Conservation (phyloP, 306 rosid species). For the Arachis stenosperma region DNA sequence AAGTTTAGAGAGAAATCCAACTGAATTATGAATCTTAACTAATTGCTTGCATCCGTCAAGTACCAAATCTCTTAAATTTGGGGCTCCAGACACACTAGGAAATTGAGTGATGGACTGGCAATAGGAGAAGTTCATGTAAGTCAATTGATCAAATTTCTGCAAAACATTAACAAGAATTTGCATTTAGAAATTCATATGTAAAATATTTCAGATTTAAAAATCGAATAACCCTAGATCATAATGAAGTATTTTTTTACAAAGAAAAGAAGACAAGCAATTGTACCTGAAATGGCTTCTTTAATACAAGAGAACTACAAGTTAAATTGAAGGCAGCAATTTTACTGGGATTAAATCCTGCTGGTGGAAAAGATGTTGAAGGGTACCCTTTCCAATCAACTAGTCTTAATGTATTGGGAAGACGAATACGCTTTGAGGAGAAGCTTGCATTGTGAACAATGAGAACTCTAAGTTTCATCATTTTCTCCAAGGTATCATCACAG, state of each 20-base stretch:
- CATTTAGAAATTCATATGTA: too few species aligned
- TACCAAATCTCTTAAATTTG: not conserved
- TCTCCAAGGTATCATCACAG: not conserved
- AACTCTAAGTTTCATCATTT: slow-evolving; percentile 7
- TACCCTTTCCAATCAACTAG: slow-evolving; percentile 2
- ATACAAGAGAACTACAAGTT: not conserved
- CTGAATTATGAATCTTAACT: not conserved
- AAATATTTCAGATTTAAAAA: too few species aligned
- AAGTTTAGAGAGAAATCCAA: slow-evolving; percentile 17
- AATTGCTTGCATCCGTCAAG: not conserved
- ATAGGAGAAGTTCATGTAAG: not conserved
- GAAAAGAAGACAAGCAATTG: not conserved
- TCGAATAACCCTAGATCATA: not conserved
- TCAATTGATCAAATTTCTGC: slow-evolving; percentile 3
- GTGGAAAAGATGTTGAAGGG: not conserved
- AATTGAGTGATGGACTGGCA: not conserved
- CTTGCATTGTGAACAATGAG: not conserved
- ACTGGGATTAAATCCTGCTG: not conserved
- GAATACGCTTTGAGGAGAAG: not conserved
- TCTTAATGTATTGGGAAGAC: not conserved
- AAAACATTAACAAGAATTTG: not conserved
- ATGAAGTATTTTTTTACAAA: not conserved
- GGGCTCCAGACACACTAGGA: not conserved
- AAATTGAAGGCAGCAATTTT: slow-evolving; percentile 1
- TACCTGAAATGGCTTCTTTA: not conserved